Evolutionary conservation across 2,329 filamentous ascomycete species (phyloP).

Genomic region (Calonectria montana): DNA sequence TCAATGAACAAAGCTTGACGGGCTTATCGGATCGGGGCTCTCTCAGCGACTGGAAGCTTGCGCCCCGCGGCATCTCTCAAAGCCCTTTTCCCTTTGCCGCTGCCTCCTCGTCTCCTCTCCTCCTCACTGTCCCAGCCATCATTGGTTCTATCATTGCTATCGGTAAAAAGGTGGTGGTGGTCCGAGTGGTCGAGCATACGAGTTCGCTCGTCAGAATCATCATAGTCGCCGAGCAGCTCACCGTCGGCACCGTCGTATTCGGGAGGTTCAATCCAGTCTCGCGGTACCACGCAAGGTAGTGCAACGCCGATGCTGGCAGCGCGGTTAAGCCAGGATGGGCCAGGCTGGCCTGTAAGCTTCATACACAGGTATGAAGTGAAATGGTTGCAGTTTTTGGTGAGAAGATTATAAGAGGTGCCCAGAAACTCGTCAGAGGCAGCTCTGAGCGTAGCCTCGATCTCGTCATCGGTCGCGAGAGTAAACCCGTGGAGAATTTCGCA

Average conservation of each 20-base stretch:
- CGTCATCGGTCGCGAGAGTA: conserved; percentile 74
- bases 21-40: conserved; percentile 53
- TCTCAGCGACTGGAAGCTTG: conserved; percentile 63
- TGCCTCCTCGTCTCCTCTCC: conserved; percentile 53
- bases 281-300: conserved; percentile 83
- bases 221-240: conserved; percentile 71
- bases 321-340: conserved; percentile 82
- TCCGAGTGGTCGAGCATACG: conserved; percentile 64
- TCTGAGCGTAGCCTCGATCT: conserved; percentile 78
- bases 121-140: conserved; percentile 59
- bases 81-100: conserved; percentile 57
- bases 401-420: conserved; percentile 82
- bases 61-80: conserved; percentile 63
- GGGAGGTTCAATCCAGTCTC: conserved; percentile 84
- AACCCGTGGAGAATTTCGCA: conserved; percentile 83
- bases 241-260: conserved; percentile 80
- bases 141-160: conserved; percentile 39
- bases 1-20: not conserved
- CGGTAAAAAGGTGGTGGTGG: conserved; percentile 46
- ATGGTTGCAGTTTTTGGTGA: conserved; percentile 90
- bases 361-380: conserved; percentile 84
- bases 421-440: conserved; percentile 78
- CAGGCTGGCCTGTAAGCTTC: conserved; percentile 75
- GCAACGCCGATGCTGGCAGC: conserved; percentile 86
- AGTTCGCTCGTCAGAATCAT: conserved; percentile 63